phyloP scores from a whole-genome alignment of 2,329 filamentous ascomycete genomes.

The Cadophora gregata region DNA sequence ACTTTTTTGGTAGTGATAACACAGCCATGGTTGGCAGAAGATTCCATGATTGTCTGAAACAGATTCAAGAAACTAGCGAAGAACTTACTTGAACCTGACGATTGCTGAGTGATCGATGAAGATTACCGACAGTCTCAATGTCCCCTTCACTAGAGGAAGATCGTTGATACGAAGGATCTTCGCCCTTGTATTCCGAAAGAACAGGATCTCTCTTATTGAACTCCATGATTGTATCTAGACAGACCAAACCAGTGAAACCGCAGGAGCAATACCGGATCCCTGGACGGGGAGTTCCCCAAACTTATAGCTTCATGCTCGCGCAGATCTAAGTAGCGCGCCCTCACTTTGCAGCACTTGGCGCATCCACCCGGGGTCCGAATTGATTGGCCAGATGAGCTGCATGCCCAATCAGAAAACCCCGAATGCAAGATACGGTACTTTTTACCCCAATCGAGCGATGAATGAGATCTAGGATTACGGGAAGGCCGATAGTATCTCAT shows the following conservation, averaged over 20 bases:
- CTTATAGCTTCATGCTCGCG: not conserved
- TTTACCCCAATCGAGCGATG: not conserved
- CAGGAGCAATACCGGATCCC: not conserved
- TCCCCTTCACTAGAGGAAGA: not conserved
- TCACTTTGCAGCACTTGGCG: not conserved
- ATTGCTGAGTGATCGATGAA: conserved; percentile 17
- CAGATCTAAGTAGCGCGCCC: not conserved
- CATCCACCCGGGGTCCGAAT: not conserved
- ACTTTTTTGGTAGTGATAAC: not conserved
- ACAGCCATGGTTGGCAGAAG: not conserved
- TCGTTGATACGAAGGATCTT: not conserved
- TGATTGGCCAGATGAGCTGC: not conserved
- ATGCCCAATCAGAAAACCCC: not conserved
- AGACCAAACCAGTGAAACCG: not conserved
- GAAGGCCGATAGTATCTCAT: not conserved
- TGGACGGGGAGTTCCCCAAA: not conserved
- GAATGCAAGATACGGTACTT: not conserved
- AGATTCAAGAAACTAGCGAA: not conserved
- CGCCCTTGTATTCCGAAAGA: not conserved
- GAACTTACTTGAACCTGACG: conserved; percentile 14
- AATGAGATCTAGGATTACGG: not conserved
- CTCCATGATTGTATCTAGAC: not conserved
- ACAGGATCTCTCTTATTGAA: conserved; percentile 2
- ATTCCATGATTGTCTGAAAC: not conserved
- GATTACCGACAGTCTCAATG: not conserved